Evolutionary conservation across 192 early-diverging fungal genomes (phyloP).

Genomic region (Mortierella antarctica): DNA sequence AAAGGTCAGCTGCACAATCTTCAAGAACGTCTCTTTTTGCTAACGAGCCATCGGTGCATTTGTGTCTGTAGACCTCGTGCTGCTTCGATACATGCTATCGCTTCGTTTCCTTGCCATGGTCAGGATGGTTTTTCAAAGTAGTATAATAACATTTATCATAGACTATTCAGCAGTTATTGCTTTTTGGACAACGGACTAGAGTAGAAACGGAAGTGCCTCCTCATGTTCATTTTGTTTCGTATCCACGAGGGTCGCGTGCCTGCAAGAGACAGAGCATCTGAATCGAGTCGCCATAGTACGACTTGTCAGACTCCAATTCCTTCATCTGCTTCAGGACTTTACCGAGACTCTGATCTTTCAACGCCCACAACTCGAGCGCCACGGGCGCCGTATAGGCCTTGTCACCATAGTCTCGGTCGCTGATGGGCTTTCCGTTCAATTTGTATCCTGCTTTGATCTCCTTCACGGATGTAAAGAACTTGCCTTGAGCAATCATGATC

Average conservation of each 20-base stretch:
- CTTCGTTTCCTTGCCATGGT: too few species aligned
- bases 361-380: conserved; percentile 50
- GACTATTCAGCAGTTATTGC: background rate
- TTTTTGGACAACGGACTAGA: background rate
- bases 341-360: conserved; percentile 9
- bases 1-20: too few species aligned
- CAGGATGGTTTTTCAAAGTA: too few species aligned
- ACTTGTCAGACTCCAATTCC: conserved; percentile 40
- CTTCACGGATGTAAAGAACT: conserved; percentile 46
- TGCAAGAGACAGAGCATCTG: conserved; percentile 54
- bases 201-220: background rate
- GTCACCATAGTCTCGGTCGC: conserved; percentile 48
- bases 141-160: too few species aligned
- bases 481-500: conserved; percentile 40
- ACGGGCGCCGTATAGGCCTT: conserved; percentile 57
- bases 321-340: conserved; percentile 39
- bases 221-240: conserved; percentile 3
- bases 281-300: conserved; percentile 60
- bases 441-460: conserved; percentile 49
- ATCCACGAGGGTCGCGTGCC: conserved; percentile 17
- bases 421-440: conserved; percentile 45
- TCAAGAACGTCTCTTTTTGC: too few species aligned
- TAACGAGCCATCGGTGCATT: too few species aligned
- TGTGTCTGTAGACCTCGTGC: too few species aligned
- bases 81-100: too few species aligned